phyloP scores from a whole-genome alignment of 257 asterid species.

The Rubia yunnanensis region DNA sequence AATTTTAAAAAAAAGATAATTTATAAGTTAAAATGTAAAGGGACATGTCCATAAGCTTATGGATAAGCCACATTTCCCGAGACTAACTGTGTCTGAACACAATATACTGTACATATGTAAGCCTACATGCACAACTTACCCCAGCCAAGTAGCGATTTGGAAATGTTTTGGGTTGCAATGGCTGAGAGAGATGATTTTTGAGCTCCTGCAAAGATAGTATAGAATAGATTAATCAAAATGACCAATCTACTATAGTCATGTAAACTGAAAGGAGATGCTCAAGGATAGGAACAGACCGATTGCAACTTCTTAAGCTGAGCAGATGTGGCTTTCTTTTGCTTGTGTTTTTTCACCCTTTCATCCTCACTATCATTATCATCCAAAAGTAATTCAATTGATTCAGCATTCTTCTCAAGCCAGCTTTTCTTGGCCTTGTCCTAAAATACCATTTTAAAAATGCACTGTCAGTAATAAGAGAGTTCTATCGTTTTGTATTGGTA shows the following conservation, averaged over 20 bases:
- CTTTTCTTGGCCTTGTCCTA: conserved; percentile 80
- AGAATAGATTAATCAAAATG: background rate
- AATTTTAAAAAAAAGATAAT: background rate
- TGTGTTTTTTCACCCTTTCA: conserved; percentile 60
- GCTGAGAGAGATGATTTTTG: conserved; percentile 50
- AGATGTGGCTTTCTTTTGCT: conserved; percentile 55
- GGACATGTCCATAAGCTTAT: background rate
- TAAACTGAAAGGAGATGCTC: background rate
- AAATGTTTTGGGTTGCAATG: conserved; percentile 78
- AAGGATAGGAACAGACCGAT: conserved; percentile 38
- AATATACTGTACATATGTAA: background rate
- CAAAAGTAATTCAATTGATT: conserved; percentile 60
- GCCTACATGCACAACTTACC: conserved; percentile 35
- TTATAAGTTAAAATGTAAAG: background rate
- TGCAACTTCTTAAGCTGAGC: conserved; percentile 63
- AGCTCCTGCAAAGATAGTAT: conserved; percentile 63
- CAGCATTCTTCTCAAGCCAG: conserved; percentile 86
- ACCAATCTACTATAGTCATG: background rate
- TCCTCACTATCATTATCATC: conserved; percentile 89
- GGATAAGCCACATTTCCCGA: no score
- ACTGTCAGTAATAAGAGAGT: background rate
- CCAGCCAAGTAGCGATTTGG: conserved; percentile 85
- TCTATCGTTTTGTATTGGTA: background rate
- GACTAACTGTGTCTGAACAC: background rate
- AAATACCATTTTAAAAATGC: conserved; percentile 1